Base-by-base conservation (phyloP, 495 filamentous ascomycete genomes). In the Parathielavia hyrcaniae region DNA sequence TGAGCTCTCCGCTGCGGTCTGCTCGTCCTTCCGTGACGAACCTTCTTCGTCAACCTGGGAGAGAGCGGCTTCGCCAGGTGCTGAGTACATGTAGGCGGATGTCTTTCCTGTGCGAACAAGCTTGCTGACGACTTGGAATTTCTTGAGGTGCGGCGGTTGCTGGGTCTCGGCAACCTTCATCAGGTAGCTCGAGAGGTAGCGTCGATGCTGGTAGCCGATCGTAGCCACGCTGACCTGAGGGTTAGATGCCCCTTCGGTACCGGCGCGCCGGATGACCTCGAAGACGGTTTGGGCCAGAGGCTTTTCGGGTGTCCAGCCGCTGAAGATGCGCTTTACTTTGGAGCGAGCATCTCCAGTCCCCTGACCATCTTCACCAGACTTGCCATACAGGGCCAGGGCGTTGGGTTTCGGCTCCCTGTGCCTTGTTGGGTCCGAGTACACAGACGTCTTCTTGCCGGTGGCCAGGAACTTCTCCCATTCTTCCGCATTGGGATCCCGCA, bases 401-500 rank as follows among this genome's bases (percentile, higher is more conserved):
- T 68, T 67, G 1, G 63, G 61, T 39, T 71, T 71, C 11, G 68
- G 68, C 44, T 68, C 62, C 6, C 68, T 63, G 32, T 64, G 58
- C 20, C 64, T 60, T 7, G 44, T 68, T 5, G 67, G 58, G 45
- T 69, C 64, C 8, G 68, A 69, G 36, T 72, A 72, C 49, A 63
- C 63, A 1, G 70, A 69, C 0, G 67, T 69, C 51, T 68, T 71
- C 48, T 71, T 75, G 5, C 72, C 71, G 1, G 67, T 69, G 7
- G 67, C 64, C 11, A 73, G 71, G 51, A 86, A 82, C 55, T 77
- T 74, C 19, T 81, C 74, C 68, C 83, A 75, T 61, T 95, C 89
- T 12, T 80, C 77, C 14, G 79, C 70, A 6, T 78, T 82, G 14
- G 87, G 87, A n/a, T 89, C 86, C 19, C 89, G 81, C 20, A 91